phyloP scores from a whole-genome alignment of 208 protist genomes.

The Trypanosoma avium region DNA sequence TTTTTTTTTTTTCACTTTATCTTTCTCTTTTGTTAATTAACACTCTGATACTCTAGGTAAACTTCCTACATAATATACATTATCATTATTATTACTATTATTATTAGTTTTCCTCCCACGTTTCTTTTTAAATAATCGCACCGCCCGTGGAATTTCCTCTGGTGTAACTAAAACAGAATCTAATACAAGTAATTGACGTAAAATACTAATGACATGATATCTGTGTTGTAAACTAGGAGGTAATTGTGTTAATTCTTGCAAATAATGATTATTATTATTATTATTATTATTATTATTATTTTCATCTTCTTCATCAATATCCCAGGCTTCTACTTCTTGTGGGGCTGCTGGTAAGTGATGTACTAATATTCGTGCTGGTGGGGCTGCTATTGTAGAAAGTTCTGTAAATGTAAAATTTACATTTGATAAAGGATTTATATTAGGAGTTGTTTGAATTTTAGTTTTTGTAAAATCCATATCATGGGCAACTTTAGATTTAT shows the following conservation, averaged over 20 bases:
- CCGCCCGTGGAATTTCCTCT: slow-evolving; percentile 20
- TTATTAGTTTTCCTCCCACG: background rate
- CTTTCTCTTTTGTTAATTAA: too few species aligned
- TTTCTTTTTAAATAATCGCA: slow-evolving; percentile 16
- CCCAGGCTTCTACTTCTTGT: slow-evolving; percentile 11
- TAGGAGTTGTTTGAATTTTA: background rate
- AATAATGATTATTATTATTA: slow-evolving; percentile 8
- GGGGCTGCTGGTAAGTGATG: slow-evolving; percentile 2
- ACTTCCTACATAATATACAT: background rate
- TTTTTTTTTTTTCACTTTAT: too few species aligned
- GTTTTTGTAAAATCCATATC: background rate
- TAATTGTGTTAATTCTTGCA: slow-evolving; percentile 2
- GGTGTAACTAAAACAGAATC: slow-evolving; percentile 8
- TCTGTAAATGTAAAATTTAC: too few species aligned
- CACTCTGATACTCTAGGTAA: too few species aligned
- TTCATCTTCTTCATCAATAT: too few species aligned
- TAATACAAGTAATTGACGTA: slow-evolving; percentile 14
- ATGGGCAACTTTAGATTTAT: background rate
- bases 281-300: too few species aligned
- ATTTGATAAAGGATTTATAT: too few species aligned
- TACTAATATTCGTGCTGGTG: slow-evolving; percentile 6
- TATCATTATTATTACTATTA: background rate
- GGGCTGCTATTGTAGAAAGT: slow-evolving; percentile 14
- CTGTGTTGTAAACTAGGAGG: background rate
- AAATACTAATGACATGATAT: slow-evolving; percentile 25